These are phyloP conservation scores for Daldinia vernicosa DNA, from an alignment of 495 filamentous ascomycete species.

Conservation along the genomic window DNA sequence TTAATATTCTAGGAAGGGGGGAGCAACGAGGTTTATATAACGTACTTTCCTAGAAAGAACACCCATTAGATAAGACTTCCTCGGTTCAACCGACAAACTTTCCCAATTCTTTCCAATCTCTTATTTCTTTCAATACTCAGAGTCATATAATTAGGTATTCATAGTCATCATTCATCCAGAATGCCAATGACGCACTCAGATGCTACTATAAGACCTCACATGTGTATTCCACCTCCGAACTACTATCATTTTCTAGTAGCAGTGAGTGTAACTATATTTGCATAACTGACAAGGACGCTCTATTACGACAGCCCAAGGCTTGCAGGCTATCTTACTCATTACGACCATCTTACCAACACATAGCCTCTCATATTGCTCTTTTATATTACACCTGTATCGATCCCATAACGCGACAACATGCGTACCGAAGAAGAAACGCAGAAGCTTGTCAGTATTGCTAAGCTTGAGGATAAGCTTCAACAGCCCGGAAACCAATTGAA, in stretches of 20 bases:
- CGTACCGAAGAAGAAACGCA: conserved; percentile 20
- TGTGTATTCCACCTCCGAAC: background rate
- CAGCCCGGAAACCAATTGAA: conserved; percentile 28
- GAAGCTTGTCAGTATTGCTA: conserved; percentile 20
- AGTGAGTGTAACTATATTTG: background rate
- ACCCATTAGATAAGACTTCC: background rate
- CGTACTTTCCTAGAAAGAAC: background rate
- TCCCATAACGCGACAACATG: conserved; percentile 12
- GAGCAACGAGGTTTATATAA: background rate
- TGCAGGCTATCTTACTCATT: background rate
- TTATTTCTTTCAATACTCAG: background rate
- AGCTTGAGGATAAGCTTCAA: conserved; percentile 24
- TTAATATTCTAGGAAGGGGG: background rate
- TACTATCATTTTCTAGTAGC: background rate
- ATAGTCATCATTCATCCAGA: background rate
- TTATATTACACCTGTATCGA: background rate
- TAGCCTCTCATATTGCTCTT: background rate
- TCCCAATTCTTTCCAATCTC: background rate
- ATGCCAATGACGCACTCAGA: background rate
- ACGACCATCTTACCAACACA: background rate
- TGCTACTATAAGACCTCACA: background rate
- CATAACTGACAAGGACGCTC: no score
- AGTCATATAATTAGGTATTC: no score
- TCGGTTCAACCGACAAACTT: background rate
- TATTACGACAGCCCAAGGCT: background rate